These are phyloP conservation scores for Sapria himalayana DNA, from an alignment of 345 rosid species.

Conservation along the genomic window DNA sequence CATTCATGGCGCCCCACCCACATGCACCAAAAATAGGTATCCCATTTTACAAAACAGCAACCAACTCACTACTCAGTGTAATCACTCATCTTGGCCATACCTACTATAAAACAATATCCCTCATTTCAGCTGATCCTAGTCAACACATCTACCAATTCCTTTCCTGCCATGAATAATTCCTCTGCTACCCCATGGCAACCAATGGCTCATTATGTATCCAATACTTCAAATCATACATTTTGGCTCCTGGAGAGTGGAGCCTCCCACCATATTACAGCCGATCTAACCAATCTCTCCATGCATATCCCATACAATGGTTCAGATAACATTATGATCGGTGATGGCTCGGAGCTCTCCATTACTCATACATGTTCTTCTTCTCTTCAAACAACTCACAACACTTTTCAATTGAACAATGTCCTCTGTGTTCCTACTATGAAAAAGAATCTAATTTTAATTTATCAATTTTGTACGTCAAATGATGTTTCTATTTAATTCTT, in stretches of 20 bases:
- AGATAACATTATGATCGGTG: too few relatives aligned
- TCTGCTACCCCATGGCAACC: not conserved
- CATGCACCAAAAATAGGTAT: too few relatives aligned
- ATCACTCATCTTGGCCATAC: too few relatives aligned
- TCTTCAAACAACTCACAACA: not conserved
- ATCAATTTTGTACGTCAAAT: not conserved
- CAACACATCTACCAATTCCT: not conserved
- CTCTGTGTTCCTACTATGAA: not conserved
- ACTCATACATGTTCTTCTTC: not conserved
- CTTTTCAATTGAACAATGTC: too few relatives aligned
- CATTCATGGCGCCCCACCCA: too few relatives aligned
- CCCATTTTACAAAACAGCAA: too few relatives aligned
- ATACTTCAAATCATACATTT: too few relatives aligned
- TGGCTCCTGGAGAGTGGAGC: too few relatives aligned
- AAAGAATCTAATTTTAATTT: not conserved
- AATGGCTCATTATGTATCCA: not conserved
- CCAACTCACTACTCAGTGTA: too few relatives aligned
- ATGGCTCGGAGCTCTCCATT: not conserved
- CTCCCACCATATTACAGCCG: not conserved
- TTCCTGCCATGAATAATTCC: not conserved
- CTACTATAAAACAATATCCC: not conserved
- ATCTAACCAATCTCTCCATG: not conserved
- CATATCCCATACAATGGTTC: not conserved
- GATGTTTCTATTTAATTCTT: not conserved
- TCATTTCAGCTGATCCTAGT: not conserved